Evolutionary conservation across 768 basidiomycete genomes (phyloP), one percentile per base, ranked within the genome.

Genomic region (Ephemerocybe angulata): DNA sequence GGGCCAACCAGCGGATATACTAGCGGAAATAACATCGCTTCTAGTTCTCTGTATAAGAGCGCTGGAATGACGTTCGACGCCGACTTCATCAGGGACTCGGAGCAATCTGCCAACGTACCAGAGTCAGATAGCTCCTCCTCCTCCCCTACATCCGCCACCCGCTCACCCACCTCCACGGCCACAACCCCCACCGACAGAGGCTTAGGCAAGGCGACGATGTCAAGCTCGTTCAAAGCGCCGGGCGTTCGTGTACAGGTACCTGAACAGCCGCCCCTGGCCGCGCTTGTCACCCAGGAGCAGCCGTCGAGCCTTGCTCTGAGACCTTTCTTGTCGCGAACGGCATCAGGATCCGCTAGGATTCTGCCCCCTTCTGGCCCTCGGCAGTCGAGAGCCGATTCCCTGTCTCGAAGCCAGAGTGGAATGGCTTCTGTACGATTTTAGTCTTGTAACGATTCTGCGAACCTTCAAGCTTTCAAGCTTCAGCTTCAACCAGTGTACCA

Each of bases 1-100:
- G 61, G 41, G 37, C 47, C 58, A 29, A 29, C 28, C 5, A 51
- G 38, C 49, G 50, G 31, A 7, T 33, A 42, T 31, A 10, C 41
- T 12, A 25, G 5, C 2, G 50, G 24, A n/a, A 31, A 21, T 35
- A 37, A 42, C 28, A 25, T 50, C 42, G 31, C 31, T 29, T 33
- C 44, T 25, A 54, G 53, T 19, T 30, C 29, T 6, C 6, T 50
- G 30, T 50, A 29, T 21, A 27, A 17, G 5, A 28, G 28, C 21
- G 24, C 25, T 11, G 15, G 10, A 10, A 41, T 19, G 38, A 19
- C 38, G n/a, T 7, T 41, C n/a, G n/a, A n/a, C n/a, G n/a, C n/a
- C n/a, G n/a, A n/a, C n/a, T n/a, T n/a, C n/a, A n/a, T n/a, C n/a
- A n/a, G n/a, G n/a, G n/a, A n/a, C n/a, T n/a, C n/a, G n/a, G n/a